A percentile compares a stretch with the other conserved stretches of the same genome.
These are phyloP conservation scores for Magnaporthiopsis rhizophila DNA, from an alignment of 2,329 filamentous ascomycete species.

Conservation along the genomic window DNA sequence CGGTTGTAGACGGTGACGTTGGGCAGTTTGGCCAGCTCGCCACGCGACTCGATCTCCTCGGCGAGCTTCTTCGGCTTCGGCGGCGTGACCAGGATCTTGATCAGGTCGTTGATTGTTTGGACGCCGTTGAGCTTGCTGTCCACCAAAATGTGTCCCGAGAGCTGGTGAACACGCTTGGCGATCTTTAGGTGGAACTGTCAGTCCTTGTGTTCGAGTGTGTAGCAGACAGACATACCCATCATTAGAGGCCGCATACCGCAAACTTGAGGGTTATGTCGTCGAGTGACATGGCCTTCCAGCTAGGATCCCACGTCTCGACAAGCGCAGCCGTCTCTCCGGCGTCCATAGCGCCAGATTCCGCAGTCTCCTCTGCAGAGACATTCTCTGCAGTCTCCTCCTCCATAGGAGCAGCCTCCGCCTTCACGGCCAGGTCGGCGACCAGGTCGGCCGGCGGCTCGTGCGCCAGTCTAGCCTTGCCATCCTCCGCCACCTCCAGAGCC, in stretches of 20 bases:
- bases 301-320: conserved; percentile 38
- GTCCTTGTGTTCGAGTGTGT: not conserved
- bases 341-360: conserved; percentile 16
- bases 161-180: conserved; percentile 69
- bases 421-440: conserved; percentile 12
- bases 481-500: conserved; percentile 27
- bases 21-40: conserved; percentile 42
- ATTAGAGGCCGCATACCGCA: conserved; percentile 48
- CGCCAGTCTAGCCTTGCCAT: conserved; percentile 31
- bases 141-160: conserved; percentile 68
- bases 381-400: too few species aligned
- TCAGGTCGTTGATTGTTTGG: conserved; percentile 43
- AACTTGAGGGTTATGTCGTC: conserved; percentile 58
- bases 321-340: conserved; percentile 33
- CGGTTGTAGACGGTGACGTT: conserved; percentile 64
- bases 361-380: conserved; percentile 12
- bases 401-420: conserved; percentile 2
- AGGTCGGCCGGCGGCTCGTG: conserved; percentile 19
- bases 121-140: conserved; percentile 58
- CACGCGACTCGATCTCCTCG: conserved; percentile 43
- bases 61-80: conserved; percentile 55
- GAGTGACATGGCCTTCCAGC: conserved; percentile 53
- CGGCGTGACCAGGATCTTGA: conserved; percentile 44
- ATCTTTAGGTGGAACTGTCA: conserved; percentile 43
- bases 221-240: rapidly evolving